Conservation (phyloP, 1,139 yeast species). For the Pichia sp. region DNA sequence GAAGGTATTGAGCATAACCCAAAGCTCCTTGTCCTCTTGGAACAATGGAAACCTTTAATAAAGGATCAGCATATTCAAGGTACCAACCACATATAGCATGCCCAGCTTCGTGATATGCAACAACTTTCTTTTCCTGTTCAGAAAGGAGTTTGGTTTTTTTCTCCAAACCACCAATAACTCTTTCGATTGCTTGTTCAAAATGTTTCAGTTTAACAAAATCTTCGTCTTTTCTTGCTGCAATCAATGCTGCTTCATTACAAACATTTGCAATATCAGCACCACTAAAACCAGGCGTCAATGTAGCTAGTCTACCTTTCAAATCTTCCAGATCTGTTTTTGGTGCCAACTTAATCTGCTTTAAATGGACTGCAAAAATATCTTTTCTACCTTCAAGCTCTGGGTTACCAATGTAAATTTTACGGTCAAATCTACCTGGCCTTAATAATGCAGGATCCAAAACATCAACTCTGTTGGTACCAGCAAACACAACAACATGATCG, state of each 20-base stretch:
- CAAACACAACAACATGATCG: conserved; percentile 93
- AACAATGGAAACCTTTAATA: conserved; percentile 88
- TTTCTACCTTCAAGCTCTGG: conserved; percentile 94
- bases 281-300: conserved; percentile 93
- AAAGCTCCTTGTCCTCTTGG: conserved; percentile 96
- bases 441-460: conserved; percentile 84
- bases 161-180: conserved; percentile 95
- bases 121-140: conserved; percentile 77
- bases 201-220: conserved; percentile 64
- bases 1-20: conserved; percentile 97
- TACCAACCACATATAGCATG: conserved; percentile 99
- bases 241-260: conserved; percentile 93
- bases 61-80: conserved; percentile 81
- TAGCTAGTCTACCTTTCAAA: conserved; percentile 82
- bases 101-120: conserved; percentile 98
- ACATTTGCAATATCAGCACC: conserved; percentile 98
- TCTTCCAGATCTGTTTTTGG: conserved; percentile 37
- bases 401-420: conserved; percentile 84
- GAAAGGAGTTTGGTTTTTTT: conserved; percentile 79
- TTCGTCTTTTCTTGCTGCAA: conserved; percentile 82
- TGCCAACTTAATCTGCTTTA: conserved; percentile 55
- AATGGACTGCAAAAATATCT: conserved; percentile 81
- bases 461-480: conserved; percentile 95
- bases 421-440: conserved; percentile 96
- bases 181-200: conserved; percentile 92